A percentile compares a stretch with the other conserved stretches of the same genome.
phyloP scores from a whole-genome alignment of 176 grass and related monocot species.

The Puccinellia tenuiflora region DNA sequence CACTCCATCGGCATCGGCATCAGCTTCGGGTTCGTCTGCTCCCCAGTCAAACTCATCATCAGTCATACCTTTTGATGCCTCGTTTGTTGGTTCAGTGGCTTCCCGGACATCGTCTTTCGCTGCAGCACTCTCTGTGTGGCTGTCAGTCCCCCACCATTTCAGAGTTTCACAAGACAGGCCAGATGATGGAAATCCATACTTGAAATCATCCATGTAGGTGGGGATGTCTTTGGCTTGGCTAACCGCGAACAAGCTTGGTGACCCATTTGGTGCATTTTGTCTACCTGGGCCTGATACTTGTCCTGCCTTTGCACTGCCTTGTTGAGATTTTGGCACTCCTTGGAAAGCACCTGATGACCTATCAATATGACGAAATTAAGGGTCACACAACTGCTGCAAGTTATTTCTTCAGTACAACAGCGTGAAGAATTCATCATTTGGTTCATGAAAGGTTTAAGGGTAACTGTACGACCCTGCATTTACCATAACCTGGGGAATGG shows the following conservation, averaged over 20 bases:
- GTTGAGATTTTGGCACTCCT: constrained; percentile 39
- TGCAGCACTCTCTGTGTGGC: constrained; percentile 12
- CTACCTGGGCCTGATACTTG: constrained; percentile 20
- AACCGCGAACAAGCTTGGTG: constrained; percentile 29
- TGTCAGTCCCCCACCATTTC: constrained; percentile 76
- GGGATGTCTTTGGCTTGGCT: constrained; percentile 68
- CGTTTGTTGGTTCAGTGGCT: constrained; percentile 31
- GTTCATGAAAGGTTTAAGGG: not conserved
- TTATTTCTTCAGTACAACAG: constrained; percentile 3
- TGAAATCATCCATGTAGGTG: constrained; percentile 92
- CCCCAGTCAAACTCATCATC: constrained; percentile 61
- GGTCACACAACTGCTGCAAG: constrained; percentile 1
- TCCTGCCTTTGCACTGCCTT: constrained; percentile 18
- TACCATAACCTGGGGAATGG: not conserved
- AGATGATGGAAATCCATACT: constrained; percentile 67
- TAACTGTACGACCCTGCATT: not conserved
- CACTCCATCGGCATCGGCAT: constrained; percentile 4
- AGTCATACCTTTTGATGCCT: constrained; percentile 31
- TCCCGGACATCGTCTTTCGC: constrained; percentile 37
- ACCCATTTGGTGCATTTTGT: constrained; percentile 20
- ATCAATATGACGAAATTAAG: constrained; percentile 16
- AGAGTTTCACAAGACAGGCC: constrained; percentile 50
- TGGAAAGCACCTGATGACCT: constrained; percentile 34
- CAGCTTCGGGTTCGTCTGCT: constrained; percentile 35
- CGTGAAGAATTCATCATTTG: not conserved